phyloP scores from a whole-genome alignment of 148 eudicot species.

The Dianthus caryophyllus region DNA sequence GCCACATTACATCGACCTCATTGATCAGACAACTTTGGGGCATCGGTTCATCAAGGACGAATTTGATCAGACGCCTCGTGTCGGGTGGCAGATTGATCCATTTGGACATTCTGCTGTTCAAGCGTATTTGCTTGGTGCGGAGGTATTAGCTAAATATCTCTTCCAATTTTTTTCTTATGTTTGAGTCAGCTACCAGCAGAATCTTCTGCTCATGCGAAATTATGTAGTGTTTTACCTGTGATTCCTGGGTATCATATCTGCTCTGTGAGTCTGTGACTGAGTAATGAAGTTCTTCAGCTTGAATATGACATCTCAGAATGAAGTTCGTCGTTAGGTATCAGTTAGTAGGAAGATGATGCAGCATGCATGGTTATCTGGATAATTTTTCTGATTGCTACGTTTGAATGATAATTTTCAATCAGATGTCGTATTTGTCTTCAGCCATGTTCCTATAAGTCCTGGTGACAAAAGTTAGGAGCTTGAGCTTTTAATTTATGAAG shows the following conservation, averaged over 20 bases:
- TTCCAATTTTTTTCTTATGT: not conserved
- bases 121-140: constrained; percentile 78
- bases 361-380: not conserved
- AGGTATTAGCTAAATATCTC: constrained; percentile 34
- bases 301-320: too few relatives aligned
- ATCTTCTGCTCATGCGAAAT: not conserved
- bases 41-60: constrained; percentile 57
- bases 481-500: not conserved
- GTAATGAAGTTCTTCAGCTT: not conserved
- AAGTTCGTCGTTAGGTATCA: too few relatives aligned
- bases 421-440: not conserved
- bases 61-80: constrained; percentile 61
- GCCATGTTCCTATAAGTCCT: not conserved
- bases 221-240: not conserved
- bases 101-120: constrained; percentile 91
- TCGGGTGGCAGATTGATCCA: constrained; percentile 90
- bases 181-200: not conserved
- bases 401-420: not conserved
- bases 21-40: constrained; percentile 75
- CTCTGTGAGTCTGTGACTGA: not conserved
- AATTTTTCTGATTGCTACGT: not conserved
- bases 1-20: constrained; percentile 66
- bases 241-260: not conserved
- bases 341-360: not conserved
- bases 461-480: not conserved